Evolutionary conservation across 805 yeast genomes (phyloP), one percentile per base, ranked within the genome.

Genomic region (Yarrowia sp.): DNA sequence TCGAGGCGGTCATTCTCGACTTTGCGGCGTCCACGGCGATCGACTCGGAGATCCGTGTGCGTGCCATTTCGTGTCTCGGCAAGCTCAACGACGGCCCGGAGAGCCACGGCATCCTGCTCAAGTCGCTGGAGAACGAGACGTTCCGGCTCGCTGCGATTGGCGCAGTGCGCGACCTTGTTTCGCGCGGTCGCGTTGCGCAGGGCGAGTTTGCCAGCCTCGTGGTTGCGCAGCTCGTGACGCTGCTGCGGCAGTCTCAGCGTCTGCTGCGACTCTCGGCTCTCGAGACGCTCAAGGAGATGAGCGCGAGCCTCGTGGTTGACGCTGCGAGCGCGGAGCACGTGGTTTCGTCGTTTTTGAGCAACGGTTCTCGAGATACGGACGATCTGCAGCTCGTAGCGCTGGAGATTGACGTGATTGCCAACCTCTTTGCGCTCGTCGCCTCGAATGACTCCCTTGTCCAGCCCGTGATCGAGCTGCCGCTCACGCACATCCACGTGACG

Each of bases 41-140:
- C 29, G 78, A 72, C 42, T 69, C 75, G 62, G 79, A 75, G 33
- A 66, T 76, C 6, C 68, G 79, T 63, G 76, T 73, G 41, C 64
- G 65, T n/a, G 76, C 80, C 0, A 70, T 76, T 16, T 66, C 65
- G 38, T 71, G 70, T 2, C 42, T 76, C 12, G 74, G 74, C 12
- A 59, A 65, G 29, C 61, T 76, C 21, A 24, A 42, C 35, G 21
- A 18, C 14, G 31, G 47, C 8, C 19, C 31, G 13, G 41, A 32
- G 25, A 58, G 32, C 32, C 32, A 32, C 14, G 27, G 13, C 12
- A 58, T 58, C 18, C 41, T 58, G 22, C 29, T 31, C 24, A 31
- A 16, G 32, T 42, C 62, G 18, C 69, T 77, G 63, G 68, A 71
- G 31, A 73, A 72, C 63, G 78, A 77, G 61, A 71, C 76, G 8